Evolutionary conservation across 1,284 basidiomycete species (phyloP).

Genomic region (Inonotus hispidus): DNA sequence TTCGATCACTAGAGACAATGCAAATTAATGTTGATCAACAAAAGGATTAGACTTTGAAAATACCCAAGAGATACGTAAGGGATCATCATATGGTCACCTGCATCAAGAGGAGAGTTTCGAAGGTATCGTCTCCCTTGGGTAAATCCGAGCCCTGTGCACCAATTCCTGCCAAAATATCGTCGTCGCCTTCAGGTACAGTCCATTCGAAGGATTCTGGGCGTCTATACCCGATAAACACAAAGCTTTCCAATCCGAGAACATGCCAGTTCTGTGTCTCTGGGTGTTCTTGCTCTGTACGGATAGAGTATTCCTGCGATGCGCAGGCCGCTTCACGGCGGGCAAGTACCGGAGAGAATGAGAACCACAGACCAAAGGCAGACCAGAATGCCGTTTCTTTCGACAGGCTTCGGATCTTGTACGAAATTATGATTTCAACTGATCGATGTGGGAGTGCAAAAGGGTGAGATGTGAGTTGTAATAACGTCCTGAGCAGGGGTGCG

Average conservation of each 20-base stretch:
- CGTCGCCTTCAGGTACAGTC: constrained; percentile 47
- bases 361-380: constrained; percentile 80
- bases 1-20: not conserved
- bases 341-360: constrained; percentile 61
- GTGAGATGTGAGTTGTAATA: constrained; percentile 59
- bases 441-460: constrained; percentile 29
- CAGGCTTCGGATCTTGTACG: constrained; percentile 76
- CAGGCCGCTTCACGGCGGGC: constrained; percentile 21
- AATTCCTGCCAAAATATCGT: constrained; percentile 49
- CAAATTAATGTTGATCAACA: not conserved
- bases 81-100: constrained; percentile 26
- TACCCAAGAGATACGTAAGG: not conserved
- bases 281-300: not conserved
- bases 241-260: constrained; percentile 31
- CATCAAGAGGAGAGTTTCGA: constrained; percentile 65
- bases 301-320: not conserved
- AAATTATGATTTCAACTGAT: constrained; percentile 43
- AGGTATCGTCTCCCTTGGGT: constrained; percentile 57
- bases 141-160: constrained; percentile 39
- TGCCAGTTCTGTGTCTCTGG: constrained; percentile 26
- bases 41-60: not conserved
- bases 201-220: constrained; percentile 50
- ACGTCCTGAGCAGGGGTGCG: constrained; percentile 61
- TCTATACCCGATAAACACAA: constrained; percentile 57
- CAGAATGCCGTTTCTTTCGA: constrained; percentile 77